Base-by-base conservation (phyloP, 1,284 basidiomycete genomes). In the Sporisorium reilianum region DNA sequence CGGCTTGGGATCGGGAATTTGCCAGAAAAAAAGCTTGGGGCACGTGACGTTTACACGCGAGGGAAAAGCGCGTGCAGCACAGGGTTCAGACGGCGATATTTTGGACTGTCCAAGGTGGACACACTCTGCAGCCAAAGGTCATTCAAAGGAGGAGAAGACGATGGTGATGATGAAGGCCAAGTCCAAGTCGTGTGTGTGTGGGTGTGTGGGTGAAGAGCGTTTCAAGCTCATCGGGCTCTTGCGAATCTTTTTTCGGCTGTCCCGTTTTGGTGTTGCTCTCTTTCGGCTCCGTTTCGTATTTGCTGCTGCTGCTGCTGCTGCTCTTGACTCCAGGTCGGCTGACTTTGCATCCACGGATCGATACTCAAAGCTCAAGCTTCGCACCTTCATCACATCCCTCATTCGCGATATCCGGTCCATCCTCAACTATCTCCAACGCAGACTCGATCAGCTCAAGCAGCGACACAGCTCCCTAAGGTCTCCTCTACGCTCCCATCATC, bases 41-140 rank as follows among this genome's bases (percentile, higher is more conserved):
- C 64, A 67, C 64, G 64, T 67, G 64, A 67, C 55, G 18, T 6
- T 12, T 12, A 38, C 58, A 61, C 64, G 64, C 58, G 58, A 55
- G 7, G 26, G 32, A 28, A 46, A 18, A 51, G 64, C 64, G 63
- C 63, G 63, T 57, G 32, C 46, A 18, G 30, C 26, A 41, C 18
- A 40, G 28, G 48, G 46, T 41, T 58, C 40, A 45, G 34, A 44
- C 3, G 8, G 26, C 26, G 26, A 46, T 46, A 46, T 38, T 52
- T 65, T 59, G 52, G 32, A 42, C 32, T 16, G 22, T 22, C 40
- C 23, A 9, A 34, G 32, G 36, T 38, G 14, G 36, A 38, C 36
- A 16, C 36, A 20, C 38, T 41, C 38, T 41, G 38, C n/a, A 41
- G 38, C n/a, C 16, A 41, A n/a, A n/a, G n/a, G n/a, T n/a, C n/a